Evolutionary conservation across 176 grass and related monocot species (phyloP).

Genomic region (Aegilops umbellulata): DNA sequence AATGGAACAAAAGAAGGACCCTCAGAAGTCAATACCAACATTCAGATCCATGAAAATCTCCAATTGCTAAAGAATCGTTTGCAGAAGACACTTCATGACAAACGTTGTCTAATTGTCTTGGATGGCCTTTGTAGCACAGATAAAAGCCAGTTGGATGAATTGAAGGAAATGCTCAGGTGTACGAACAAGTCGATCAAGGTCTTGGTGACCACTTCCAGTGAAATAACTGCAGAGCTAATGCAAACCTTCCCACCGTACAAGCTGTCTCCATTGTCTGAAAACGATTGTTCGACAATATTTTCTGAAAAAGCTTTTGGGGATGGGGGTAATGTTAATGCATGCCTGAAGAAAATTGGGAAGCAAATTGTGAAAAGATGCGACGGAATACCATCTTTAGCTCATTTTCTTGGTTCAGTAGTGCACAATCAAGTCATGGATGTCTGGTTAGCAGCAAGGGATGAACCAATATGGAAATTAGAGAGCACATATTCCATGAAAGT

Average conservation of each 20-base stretch:
- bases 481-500: background rate
- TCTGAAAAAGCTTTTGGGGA: slow-evolving; percentile 21
- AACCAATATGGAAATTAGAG: slow-evolving; percentile 8
- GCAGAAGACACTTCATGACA: background rate
- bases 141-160: slow-evolving; percentile 12
- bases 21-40: background rate
- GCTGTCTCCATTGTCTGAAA: slow-evolving; percentile 23
- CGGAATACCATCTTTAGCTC: slow-evolving; percentile 15
- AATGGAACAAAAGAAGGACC: background rate
- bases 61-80: slow-evolving; percentile 26
- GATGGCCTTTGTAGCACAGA: slow-evolving; percentile 17
- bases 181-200: background rate
- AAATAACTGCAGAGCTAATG: slow-evolving; percentile 32
- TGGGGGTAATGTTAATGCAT: background rate
- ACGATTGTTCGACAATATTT: slow-evolving; percentile 32
- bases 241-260: slow-evolving; percentile 8
- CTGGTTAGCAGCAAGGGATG: slow-evolving; percentile 27
- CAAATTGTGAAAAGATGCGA: slow-evolving; percentile 34
- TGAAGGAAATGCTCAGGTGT: slow-evolving; percentile 13
- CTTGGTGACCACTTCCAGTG: slow-evolving; percentile 37
- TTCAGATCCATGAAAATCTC: background rate
- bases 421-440: background rate
- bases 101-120: slow-evolving; percentile 24
- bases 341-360: slow-evolving; percentile 8
- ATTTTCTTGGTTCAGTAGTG: slow-evolving; percentile 28